Evolutionary conservation across 2,329 filamentous ascomycete species (phyloP), one percentile per base, ranked within the genome.

Genomic region (Phyllosticta citribraziliensis): DNA sequence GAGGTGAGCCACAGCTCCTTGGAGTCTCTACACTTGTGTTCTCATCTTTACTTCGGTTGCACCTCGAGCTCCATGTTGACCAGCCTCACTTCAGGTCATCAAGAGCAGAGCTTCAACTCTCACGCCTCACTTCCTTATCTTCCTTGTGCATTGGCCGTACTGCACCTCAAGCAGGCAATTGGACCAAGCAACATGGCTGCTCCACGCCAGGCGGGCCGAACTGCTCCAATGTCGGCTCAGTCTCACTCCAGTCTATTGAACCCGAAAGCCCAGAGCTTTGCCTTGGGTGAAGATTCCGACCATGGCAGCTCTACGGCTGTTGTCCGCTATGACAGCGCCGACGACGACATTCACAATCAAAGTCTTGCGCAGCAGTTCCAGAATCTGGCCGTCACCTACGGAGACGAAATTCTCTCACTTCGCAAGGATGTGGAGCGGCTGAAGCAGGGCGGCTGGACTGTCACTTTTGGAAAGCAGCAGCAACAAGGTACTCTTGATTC

Each of bases 351-450:
- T n/a, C 17, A 8, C 5, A n/a, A n/a, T n/a, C 40, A 47, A 47
- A n/a, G 6, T 47, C 40, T 47, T n/a, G 14, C 40, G 3, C 40
- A 47, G 2, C 40, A 47, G 8, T 8, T 47, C 5, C 40, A 4
- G 17, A n/a, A n/a, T 14, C 17, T 47, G 17, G 40, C 17, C 6
- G 40, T n/a, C 3, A 14, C 27, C 19, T 57, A 52, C 50, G 40
- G 52, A 10, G 30, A 61, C 2, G 55, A 61, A 30, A 56, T 61
- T 5, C 3, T 61, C 19, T 53, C 47, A 4, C 33, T 61, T 30
- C 59, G 59, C 14, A 59, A 55, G 12, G 67, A 67, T 2, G 61
- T 72, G 24, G 66, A 69, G 22, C 64, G 58, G 20, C 19, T 68
- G 27, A 66, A 67, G 57, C 65, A 63, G 40, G 66, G 65, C 8